These are phyloP conservation scores for Albugo candida DNA, from an alignment of 352 stramenopile species.

Conservation along the genomic window DNA sequence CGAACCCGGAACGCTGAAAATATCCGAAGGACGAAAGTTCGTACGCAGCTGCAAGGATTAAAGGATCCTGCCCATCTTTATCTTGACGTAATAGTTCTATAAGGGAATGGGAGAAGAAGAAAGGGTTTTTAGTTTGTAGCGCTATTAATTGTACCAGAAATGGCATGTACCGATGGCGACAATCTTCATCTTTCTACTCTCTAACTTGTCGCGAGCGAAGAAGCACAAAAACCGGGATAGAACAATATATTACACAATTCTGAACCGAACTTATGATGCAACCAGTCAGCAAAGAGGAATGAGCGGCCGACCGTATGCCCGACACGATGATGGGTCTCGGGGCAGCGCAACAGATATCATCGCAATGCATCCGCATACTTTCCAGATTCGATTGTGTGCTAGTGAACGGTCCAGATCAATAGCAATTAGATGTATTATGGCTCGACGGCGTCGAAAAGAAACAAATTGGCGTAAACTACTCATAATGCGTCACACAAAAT, in stretches of 20 bases:
- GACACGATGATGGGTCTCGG: slow-evolving; percentile 23
- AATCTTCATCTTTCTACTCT: slow-evolving; percentile 46
- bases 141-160: neutral
- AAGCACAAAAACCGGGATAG: neutral
- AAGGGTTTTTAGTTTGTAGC: neutral
- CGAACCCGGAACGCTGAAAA: slow-evolving; percentile 69
- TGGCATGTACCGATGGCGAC: slow-evolving; percentile 41
- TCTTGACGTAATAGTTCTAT: slow-evolving; percentile 53
- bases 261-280: neutral
- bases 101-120: slow-evolving; percentile 2
- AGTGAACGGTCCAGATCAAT: too few relatives aligned
- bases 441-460: too few relatives aligned
- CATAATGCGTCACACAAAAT: slow-evolving; percentile 19
- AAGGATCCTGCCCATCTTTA: slow-evolving; percentile 29
- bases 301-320: slow-evolving; percentile 52
- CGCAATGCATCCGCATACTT: slow-evolving; percentile 35
- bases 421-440: too few relatives aligned
- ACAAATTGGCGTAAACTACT: slow-evolving; percentile 62
- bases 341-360: slow-evolving; percentile 32
- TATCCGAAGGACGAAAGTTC: slow-evolving; percentile 73
- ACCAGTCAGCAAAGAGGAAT: slow-evolving; percentile 10
- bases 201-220: too few relatives aligned
- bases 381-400: slow-evolving; percentile 11
- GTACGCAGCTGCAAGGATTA: slow-evolving; percentile 41
- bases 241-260: neutral